Percentiles rank a stretch among this genome's conserved stretches.
These are phyloP conservation scores for Fusarium kyushuense DNA, from an alignment of 2,329 filamentous ascomycete species.

Conservation along the genomic window DNA sequence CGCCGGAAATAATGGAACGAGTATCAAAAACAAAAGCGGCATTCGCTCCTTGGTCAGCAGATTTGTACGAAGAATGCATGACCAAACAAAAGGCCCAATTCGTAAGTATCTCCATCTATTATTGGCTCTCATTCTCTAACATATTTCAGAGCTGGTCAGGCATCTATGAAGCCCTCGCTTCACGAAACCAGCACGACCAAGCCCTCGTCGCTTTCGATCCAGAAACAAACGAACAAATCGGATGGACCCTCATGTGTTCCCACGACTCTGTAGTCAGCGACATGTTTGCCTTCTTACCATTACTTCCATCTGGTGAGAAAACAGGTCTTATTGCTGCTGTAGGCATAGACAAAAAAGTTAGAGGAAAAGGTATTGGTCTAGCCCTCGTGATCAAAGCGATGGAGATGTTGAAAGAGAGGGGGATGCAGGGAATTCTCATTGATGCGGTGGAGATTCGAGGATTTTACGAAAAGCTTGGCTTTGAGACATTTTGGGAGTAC, in stretches of 20 bases:
- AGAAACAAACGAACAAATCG: constrained; percentile 42
- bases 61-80: constrained; percentile 44
- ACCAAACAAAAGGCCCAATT: constrained; percentile 38
- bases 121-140: not conserved
- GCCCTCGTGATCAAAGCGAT: constrained; percentile 43
- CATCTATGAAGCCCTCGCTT: constrained; percentile 35
- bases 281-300: constrained; percentile 31
- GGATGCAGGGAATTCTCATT: constrained; percentile 37
- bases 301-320: constrained; percentile 36
- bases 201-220: constrained; percentile 44
- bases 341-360: constrained; percentile 34
- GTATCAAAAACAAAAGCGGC: constrained; percentile 33
- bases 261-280: not conserved
- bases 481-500: constrained; percentile 36
- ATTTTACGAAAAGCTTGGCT: constrained; percentile 42
- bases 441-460: constrained; percentile 40
- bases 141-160: constrained; percentile 25
- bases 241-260: constrained; percentile 46
- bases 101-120: constrained; percentile 5
- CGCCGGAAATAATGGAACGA: constrained; percentile 32
- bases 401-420: constrained; percentile 38
- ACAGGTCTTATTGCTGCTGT: constrained; percentile 44
- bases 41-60: constrained; percentile 43
- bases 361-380: constrained; percentile 39
- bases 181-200: constrained; percentile 31